Conservation (phyloP, 495 filamentous ascomycete species). For the Cudoniella acicularis region DNA sequence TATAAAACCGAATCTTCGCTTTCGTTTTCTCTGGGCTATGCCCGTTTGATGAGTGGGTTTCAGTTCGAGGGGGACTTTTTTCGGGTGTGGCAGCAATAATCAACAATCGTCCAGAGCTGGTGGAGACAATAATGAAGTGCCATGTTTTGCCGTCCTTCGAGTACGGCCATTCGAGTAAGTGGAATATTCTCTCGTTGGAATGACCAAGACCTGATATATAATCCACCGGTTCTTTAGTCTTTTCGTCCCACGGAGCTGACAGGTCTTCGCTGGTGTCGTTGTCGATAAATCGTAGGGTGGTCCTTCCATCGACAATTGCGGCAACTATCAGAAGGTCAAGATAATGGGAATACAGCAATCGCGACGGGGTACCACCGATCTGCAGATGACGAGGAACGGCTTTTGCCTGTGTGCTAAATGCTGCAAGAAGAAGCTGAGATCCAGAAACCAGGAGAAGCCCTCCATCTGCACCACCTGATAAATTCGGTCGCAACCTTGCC, state of each 20-base stretch:
- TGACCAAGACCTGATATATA: slow-evolving; percentile 41
- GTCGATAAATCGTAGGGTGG: slow-evolving; percentile 44
- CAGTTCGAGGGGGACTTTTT: neutral
- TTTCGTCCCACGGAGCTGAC: slow-evolving; percentile 35
- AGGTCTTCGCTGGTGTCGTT: slow-evolving; percentile 43
- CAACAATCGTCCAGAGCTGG: slow-evolving; percentile 38
- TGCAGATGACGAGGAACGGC: slow-evolving; percentile 49
- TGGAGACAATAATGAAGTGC: slow-evolving; percentile 42
- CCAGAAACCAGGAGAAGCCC: slow-evolving; percentile 27
- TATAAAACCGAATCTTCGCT: slow-evolving; percentile 40
- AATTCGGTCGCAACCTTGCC: slow-evolving; percentile 5
- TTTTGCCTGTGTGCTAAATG: slow-evolving; percentile 42
- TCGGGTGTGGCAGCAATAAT: slow-evolving; percentile 36
- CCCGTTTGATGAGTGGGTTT: neutral
- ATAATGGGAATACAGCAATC: slow-evolving; percentile 48
- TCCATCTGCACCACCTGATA: slow-evolving; percentile 1
- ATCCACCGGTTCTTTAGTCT: slow-evolving; percentile 23
- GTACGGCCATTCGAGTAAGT: slow-evolving; percentile 43
- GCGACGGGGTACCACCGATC: slow-evolving; percentile 45
- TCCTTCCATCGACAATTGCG: slow-evolving; percentile 32
- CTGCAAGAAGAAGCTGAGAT: slow-evolving; percentile 44
- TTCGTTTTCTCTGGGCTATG: neutral
- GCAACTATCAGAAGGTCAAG: slow-evolving; percentile 51
- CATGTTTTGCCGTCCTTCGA: slow-evolving; percentile 36
- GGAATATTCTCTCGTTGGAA: slow-evolving; percentile 34